Conservation (phyloP, 23 red algal genomes). For the Pyropia yezoensis region DNA sequence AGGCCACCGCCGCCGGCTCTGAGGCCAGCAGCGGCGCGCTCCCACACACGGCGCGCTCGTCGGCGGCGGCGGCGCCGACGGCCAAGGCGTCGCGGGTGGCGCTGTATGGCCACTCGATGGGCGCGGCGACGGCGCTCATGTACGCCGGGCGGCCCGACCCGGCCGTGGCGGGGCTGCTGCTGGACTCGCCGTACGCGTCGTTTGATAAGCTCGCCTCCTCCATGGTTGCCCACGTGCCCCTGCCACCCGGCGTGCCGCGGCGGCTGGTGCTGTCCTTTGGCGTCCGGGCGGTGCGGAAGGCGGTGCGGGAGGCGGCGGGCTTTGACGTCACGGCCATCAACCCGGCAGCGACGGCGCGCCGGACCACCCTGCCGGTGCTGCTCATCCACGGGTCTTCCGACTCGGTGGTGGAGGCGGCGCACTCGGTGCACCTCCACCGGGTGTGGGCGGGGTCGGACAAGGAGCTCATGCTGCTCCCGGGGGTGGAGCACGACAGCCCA, state of each 20-base stretch:
- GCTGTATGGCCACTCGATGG: constrained; percentile 73
- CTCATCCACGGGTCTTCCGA: constrained; percentile 59
- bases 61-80: no score
- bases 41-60: no score
- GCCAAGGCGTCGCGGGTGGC: constrained; percentile 6
- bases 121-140: constrained; percentile 76
- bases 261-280: constrained; percentile 54
- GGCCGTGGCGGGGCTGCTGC: constrained; percentile 32
- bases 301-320: constrained; percentile 40
- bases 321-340: constrained; percentile 69
- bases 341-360: constrained; percentile 24
- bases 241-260: constrained; percentile 38
- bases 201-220: constrained; percentile 73
- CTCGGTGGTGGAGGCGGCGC: constrained; percentile 45
- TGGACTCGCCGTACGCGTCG: constrained; percentile 55
- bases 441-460: constrained; percentile 33
- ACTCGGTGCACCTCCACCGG: constrained; percentile 24
- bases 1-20: no score
- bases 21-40: no score
- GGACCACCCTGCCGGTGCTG: constrained; percentile 20
- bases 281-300: constrained; percentile 54
- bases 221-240: constrained; percentile 47
- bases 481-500: constrained; percentile 44
- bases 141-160: constrained; percentile 32
- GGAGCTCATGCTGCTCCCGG: constrained; percentile 23